A percentile compares a stretch with the other conserved stretches of the same genome.
Conservation (phyloP, 805 yeast species). For the Saccharomycopsis sp. region DNA sequence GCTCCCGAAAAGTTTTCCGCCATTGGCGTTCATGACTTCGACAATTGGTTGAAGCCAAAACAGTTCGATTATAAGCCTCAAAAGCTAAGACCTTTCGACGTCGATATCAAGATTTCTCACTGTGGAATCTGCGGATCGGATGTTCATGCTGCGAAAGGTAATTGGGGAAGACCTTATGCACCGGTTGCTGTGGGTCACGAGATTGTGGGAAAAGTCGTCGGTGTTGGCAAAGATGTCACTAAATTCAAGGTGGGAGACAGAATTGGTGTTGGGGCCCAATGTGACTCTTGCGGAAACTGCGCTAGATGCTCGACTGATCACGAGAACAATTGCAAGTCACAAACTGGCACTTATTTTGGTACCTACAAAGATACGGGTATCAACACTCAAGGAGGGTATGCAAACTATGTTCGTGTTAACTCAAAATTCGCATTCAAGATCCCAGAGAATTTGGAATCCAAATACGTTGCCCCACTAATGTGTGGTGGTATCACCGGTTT, state of each 20-base stretch:
- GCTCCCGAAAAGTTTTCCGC: slow-evolving; percentile 9
- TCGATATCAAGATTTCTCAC: slow-evolving; percentile 41
- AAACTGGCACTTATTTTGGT: slow-evolving; percentile 32
- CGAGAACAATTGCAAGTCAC: slow-evolving; percentile 34
- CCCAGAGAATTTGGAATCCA: slow-evolving; percentile 34
- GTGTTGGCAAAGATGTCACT: slow-evolving; percentile 30
- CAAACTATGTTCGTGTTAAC: slow-evolving; percentile 37
- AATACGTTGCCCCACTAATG: slow-evolving; percentile 39
- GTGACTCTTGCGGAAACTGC: slow-evolving; percentile 35
- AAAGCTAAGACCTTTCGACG: slow-evolving; percentile 27
- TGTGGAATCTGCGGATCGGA: slow-evolving; percentile 70
- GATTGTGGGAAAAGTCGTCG: slow-evolving; percentile 26
- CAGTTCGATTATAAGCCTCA: slow-evolving; percentile 15
- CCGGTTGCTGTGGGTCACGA: slow-evolving; percentile 30
- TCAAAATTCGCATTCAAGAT: slow-evolving; percentile 37
- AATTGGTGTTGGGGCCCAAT: slow-evolving; percentile 46
- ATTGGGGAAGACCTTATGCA: slow-evolving; percentile 22
- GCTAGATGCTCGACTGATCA: slow-evolving; percentile 31
- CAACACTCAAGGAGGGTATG: slow-evolving; percentile 27
- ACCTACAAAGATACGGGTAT: slow-evolving; percentile 28
- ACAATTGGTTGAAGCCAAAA: slow-evolving; percentile 22
- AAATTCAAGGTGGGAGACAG: slow-evolving; percentile 39
- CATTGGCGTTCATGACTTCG: slow-evolving; percentile 23
- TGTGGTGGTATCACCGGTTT: slow-evolving; percentile 45
- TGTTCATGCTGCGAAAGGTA: slow-evolving; percentile 16